A percentile compares a stretch with the other conserved stretches of the same genome.
Evolutionary conservation across 805 yeast species (phyloP).

Genomic region (Cyberlindnera petersonii): DNA sequence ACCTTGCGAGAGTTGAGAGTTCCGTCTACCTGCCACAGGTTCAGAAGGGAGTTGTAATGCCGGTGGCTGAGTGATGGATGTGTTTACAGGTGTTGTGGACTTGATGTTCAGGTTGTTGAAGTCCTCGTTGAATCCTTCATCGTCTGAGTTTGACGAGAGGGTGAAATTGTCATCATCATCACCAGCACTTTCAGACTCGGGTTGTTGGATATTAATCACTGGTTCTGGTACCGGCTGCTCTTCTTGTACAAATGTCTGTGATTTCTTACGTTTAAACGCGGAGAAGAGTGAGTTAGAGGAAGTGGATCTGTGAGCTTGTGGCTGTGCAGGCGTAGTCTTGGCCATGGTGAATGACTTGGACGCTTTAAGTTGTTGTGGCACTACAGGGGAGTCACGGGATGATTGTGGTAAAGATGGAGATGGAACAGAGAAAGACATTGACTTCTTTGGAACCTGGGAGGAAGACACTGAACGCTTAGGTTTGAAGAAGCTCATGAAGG

Average conservation of each 20-base stretch:
- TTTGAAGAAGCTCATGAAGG: constrained; percentile 24
- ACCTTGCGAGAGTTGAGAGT: no score
- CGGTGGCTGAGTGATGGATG: constrained; percentile 2
- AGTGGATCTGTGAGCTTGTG: constrained; percentile 22
- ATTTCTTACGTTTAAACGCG: constrained; percentile 24
- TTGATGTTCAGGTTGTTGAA: constrained; percentile 19
- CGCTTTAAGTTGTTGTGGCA: constrained; percentile 3
- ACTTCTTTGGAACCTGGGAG: constrained; percentile 9
- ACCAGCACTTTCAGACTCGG: neutral
- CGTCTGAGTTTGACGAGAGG: constrained; percentile 12
- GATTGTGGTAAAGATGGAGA: constrained; percentile 1
- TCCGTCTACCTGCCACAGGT: constrained; percentile 5
- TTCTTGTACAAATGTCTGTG: neutral
- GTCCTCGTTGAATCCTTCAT: constrained; percentile 25
- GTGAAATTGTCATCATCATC: constrained; percentile 9
- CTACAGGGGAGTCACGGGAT: neutral
- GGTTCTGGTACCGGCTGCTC: neutral
- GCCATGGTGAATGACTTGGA: constrained; percentile 21
- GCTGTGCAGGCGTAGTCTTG: constrained; percentile 4
- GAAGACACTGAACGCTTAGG: constrained; percentile 22
- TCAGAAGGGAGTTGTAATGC: neutral
- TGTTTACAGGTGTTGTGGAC: neutral
- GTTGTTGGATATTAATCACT: constrained; percentile 1
- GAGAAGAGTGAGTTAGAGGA: constrained; percentile 26
- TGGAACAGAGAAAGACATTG: constrained; percentile 8